Conservation (phyloP, 331 rosid genomes). For the Malus hybrid region DNA sequence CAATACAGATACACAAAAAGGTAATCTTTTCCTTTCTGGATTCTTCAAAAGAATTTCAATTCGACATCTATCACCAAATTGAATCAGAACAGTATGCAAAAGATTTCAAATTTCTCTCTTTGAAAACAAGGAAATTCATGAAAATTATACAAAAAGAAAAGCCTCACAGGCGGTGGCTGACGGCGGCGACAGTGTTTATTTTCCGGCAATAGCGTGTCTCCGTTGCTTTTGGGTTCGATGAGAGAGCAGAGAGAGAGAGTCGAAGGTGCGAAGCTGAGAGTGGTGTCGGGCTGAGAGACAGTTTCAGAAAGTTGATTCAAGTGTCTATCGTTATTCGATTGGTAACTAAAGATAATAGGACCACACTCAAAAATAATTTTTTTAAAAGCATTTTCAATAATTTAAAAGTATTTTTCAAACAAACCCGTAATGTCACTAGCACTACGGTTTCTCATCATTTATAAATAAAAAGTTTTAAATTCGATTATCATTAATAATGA, state of each 20-base stretch:
- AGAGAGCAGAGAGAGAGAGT: neutral
- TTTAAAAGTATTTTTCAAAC: rapidly evolving
- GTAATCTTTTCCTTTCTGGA: neutral
- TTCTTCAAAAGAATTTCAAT: neutral
- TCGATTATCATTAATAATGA: too few relatives aligned
- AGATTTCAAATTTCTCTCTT: too few relatives aligned
- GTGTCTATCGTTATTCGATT: neutral
- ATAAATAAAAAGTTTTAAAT: too few relatives aligned
- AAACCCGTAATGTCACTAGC: rapidly evolving
- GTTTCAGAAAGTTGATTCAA: neutral
- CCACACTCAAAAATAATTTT: too few relatives aligned
- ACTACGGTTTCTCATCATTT: too few relatives aligned
- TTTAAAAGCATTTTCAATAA: rapidly evolving
- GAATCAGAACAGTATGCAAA: neutral
- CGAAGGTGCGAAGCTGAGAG: neutral
- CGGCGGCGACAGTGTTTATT: neutral
- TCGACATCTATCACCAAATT: neutral
- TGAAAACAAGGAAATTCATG: neutral
- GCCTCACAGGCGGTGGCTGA: neutral
- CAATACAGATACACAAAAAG: neutral
- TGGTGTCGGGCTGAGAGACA: neutral
- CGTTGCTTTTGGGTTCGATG: too few relatives aligned
- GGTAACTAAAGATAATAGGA: neutral
- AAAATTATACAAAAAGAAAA: neutral
- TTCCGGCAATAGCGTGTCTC: too few relatives aligned